Percentiles rank a stretch among this genome's conserved stretches.
phyloP scores from a whole-genome alignment of 768 basidiomycete species.

The Dioszegia aurantiaca region DNA sequence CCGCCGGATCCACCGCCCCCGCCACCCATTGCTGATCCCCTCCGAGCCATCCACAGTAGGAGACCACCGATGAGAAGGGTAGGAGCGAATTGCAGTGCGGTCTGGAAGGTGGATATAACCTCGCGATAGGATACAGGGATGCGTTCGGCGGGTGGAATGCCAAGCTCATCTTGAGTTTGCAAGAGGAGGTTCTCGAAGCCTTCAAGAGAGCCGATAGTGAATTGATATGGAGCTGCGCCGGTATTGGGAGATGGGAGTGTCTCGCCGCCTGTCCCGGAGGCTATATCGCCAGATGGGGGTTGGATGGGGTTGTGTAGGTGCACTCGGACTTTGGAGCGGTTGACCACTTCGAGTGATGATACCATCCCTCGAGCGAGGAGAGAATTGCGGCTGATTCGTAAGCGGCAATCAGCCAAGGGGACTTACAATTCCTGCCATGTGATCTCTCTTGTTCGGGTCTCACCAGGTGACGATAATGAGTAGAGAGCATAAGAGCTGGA shows the following conservation, averaged over 20 bases:
- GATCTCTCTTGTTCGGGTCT: constrained; percentile 68
- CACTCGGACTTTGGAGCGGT: constrained; percentile 83
- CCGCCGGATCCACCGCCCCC: constrained; percentile 67
- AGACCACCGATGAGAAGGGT: constrained; percentile 87
- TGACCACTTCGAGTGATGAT: constrained; percentile 87
- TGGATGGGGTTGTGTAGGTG: constrained; percentile 73
- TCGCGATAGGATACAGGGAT: constrained; percentile 97
- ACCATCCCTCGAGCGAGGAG: constrained; percentile 96
- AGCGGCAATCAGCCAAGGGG: constrained; percentile 4
- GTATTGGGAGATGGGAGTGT: constrained; percentile 45
- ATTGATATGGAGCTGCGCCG: constrained; percentile 62
- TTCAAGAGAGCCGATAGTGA: constrained; percentile 96
- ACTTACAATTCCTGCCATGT: constrained; percentile 94
- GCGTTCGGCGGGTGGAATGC: constrained; percentile 84
- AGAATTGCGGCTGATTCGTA: constrained; percentile 64
- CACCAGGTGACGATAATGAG: constrained; percentile 40
- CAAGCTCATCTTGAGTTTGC: constrained; percentile 85
- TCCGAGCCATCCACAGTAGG: constrained; percentile 78
- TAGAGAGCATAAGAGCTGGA: constrained; percentile 45
- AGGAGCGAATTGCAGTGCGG: constrained; percentile 87
- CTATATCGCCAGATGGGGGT: constrained; percentile 46
- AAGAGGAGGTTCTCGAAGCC: constrained; percentile 94
- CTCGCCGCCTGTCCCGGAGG: constrained; percentile 18
- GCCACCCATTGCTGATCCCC: constrained; percentile 61
- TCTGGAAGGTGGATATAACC: constrained; percentile 78